Evolutionary conservation across 2,329 filamentous ascomycete species (phyloP).

Genomic region (Alternaria conjuncta): DNA sequence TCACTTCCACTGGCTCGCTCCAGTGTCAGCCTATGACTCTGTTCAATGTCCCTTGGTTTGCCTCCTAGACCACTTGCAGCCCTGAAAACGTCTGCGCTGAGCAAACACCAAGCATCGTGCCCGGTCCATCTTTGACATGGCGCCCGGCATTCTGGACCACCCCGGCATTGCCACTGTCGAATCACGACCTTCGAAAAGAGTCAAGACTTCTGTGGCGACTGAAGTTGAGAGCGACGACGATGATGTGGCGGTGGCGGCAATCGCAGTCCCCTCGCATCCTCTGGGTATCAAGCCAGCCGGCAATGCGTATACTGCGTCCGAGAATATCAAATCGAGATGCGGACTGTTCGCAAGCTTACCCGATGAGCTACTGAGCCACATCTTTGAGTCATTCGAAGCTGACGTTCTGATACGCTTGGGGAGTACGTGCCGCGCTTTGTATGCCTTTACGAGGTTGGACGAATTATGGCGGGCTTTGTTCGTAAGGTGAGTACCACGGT

Average conservation of each 20-base stretch:
- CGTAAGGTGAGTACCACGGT: slow-evolving; percentile 71
- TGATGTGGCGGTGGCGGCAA: slow-evolving; percentile 55
- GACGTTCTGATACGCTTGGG: slow-evolving; percentile 69
- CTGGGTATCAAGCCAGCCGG: slow-evolving; percentile 85
- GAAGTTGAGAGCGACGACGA: slow-evolving; percentile 29
- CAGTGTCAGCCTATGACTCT: slow-evolving; percentile 16
- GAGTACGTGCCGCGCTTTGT: slow-evolving; percentile 81
- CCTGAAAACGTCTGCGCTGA: slow-evolving; percentile 5
- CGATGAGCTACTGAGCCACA: slow-evolving; percentile 77
- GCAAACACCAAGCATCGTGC: slow-evolving; percentile 12
- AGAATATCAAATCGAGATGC: slow-evolving; percentile 70
- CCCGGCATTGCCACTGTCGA: slow-evolving; percentile 30
- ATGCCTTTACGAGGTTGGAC: slow-evolving; percentile 82
- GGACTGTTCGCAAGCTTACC: slow-evolving; percentile 73
- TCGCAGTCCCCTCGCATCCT: slow-evolving; percentile 76
- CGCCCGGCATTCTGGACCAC: slow-evolving; percentile 41
- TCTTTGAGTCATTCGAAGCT: slow-evolving; percentile 78
- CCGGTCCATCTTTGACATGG: slow-evolving; percentile 31
- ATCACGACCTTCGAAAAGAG: slow-evolving; percentile 45
- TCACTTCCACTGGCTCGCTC: slow-evolving; percentile 9
- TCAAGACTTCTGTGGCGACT: slow-evolving; percentile 36
- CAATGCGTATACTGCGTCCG: slow-evolving; percentile 73
- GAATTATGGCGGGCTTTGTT: slow-evolving; percentile 90
- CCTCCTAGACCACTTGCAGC: slow-evolving; percentile 10
- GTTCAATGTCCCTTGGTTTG: slow-evolving; percentile 7